phyloP scores from a whole-genome alignment of 768 basidiomycete species.

The Leucogyrophana mollusca region DNA sequence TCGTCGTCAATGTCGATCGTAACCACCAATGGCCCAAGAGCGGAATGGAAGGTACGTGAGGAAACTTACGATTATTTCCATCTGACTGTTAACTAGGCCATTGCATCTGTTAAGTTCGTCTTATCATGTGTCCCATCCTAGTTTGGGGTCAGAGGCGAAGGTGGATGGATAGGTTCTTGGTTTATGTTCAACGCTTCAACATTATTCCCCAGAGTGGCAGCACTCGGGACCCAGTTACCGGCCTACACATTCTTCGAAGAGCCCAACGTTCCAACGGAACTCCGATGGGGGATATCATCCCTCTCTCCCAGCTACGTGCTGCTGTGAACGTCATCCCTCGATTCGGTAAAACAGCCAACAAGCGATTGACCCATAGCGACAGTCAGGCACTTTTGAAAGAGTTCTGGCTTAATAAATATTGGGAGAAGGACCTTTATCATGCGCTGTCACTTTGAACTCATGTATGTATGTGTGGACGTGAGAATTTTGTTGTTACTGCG shows the following conservation, averaged over 20 bases:
- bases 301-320: constrained; percentile 4
- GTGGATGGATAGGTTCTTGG: constrained; percentile 6
- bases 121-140: constrained; percentile 13
- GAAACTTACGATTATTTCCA: background rate
- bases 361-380: constrained; percentile 3
- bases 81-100: constrained; percentile 6
- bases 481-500: too few relatives aligned
- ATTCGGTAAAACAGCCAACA: constrained; percentile 14
- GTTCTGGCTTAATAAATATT: constrained; percentile 14
- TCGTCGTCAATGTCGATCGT: constrained; percentile 15
- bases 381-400: constrained; percentile 6
- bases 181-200: constrained; percentile 16
- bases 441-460: too few relatives aligned
- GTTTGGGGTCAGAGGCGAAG: background rate
- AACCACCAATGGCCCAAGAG: constrained; percentile 14
- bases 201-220: constrained; percentile 9
- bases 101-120: constrained; percentile 10
- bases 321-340: constrained; percentile 10
- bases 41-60: constrained; percentile 11
- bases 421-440: constrained; percentile 10
- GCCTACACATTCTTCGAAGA: constrained; percentile 1
- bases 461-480: too few relatives aligned
- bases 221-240: background rate
- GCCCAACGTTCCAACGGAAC: background rate
- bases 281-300: constrained; percentile 9